Evolutionary conservation across 352 stramenopile species (phyloP), one percentile per base, ranked within the genome.

Genomic region (Globisporangium camurandrum): DNA sequence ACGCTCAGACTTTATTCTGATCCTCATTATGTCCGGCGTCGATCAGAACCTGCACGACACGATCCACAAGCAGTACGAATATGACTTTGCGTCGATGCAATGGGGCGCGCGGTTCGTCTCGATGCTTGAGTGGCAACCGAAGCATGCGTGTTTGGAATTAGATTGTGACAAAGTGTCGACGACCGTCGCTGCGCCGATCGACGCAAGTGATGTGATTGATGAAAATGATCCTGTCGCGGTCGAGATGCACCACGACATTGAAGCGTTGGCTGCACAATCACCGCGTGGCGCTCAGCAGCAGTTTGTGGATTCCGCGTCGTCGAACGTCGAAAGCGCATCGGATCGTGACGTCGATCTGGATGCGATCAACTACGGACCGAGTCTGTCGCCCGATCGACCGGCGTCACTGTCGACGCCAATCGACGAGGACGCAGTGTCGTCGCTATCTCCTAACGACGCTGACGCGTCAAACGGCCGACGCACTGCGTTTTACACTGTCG

Each of bases 41-140:
- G 73, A 85, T 23, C 63, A 80, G 50, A 85, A 76, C 24, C 57
- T 85, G 6, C 70, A 83, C 56, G 73, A 85, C 38, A 81, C 65
- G 56, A 51, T 83, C 20, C 60, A 85, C 51, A 59, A 78, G 42
- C 69, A 75, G 47, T 54, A 61, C 10, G 73, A 85, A 54, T 85
- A 83, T 44, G 56, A 51, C 22, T 44, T 53, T 34, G 56, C 69
- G 38, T 43, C 55, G 26, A 74, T 83, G 57, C 61, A 49, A 17
- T 85, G 70, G 70, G 64, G 59, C 12, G 43, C 51, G 22, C 69
- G 63, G 19, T 85, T 83, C 27, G 37, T 61, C 10, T 59, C 66
- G 2, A 52, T 76, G 36, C 24, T 85, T 9, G 31, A 57, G 3
- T 85, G 73, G 73, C 66, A 78, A 12, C 19, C 26, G 19, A 31